Percentiles rank a stretch among this genome's conserved stretches.
Conservation (phyloP, 2,329 filamentous ascomycete genomes). For the Cercospora sp. region DNA sequence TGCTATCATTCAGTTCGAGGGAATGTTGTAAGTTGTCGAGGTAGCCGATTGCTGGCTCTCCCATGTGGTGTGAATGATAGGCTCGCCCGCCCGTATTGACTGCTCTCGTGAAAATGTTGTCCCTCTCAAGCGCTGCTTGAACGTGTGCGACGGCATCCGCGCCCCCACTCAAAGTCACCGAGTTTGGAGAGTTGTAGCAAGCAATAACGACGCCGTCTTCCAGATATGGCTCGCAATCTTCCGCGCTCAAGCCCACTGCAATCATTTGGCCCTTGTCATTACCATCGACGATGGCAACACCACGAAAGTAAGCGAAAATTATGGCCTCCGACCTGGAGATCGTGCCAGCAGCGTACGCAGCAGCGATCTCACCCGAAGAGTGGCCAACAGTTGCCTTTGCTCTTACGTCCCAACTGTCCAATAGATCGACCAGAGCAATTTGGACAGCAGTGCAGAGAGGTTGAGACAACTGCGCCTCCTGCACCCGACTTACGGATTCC, state of each 20-base stretch:
- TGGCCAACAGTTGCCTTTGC: slow-evolving; percentile 35
- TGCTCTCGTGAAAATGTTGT: slow-evolving; percentile 35
- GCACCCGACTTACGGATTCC: slow-evolving; percentile 52
- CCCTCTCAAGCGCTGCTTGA: slow-evolving; percentile 47
- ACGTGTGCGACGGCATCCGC: slow-evolving; percentile 24
- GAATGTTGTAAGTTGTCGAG: background rate
- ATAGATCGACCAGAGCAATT: slow-evolving; percentile 16
- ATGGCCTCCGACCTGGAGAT: slow-evolving; percentile 24
- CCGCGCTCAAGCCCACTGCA: slow-evolving; percentile 34
- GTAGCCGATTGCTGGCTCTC: background rate
- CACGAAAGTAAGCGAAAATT: slow-evolving; percentile 24
- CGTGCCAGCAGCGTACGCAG: slow-evolving; percentile 34
- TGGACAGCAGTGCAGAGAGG: slow-evolving; percentile 22
- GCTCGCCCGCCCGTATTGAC: background rate
- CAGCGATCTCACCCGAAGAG: slow-evolving; percentile 39
- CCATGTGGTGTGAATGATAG: background rate
- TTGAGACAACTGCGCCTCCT: slow-evolving; percentile 12
- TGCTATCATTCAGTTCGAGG: background rate
- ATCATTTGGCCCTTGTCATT: slow-evolving; percentile 37
- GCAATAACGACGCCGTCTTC: background rate
- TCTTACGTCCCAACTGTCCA: slow-evolving; percentile 2
- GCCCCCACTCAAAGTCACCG: slow-evolving; percentile 40
- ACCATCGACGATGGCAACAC: background rate
- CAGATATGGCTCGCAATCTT: slow-evolving; percentile 27
- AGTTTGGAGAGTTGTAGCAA: slow-evolving; percentile 42